Conservation (phyloP, 106 monocot genomes). For the Dactylorhiza incarnata region DNA sequence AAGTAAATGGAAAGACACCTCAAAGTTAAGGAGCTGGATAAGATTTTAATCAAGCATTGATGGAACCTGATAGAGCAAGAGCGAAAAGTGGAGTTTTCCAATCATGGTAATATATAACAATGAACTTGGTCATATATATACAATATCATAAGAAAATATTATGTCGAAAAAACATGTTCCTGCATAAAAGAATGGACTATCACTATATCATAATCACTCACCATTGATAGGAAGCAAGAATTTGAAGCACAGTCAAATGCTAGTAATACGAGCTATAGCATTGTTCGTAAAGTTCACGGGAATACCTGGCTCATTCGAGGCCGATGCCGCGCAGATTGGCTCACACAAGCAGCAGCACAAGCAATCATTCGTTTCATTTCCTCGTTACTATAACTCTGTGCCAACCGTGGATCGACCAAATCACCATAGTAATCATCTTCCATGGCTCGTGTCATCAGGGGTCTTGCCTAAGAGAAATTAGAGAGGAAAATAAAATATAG, state of each 20-base stretch:
- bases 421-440: constrained; percentile 19
- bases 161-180: too few relatives aligned
- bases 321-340: constrained; percentile 25
- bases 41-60: neutral
- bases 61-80: too few relatives aligned
- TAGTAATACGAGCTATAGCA: neutral
- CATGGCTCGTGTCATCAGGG: constrained; percentile 16
- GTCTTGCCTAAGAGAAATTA: constrained; percentile 24
- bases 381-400: constrained; percentile 15
- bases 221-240: too few relatives aligned
- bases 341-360: constrained; percentile 35
- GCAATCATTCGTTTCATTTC: constrained; percentile 28
- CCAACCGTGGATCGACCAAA: constrained; percentile 22
- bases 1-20: neutral
- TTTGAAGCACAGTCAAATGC: too few relatives aligned
- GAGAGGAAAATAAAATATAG: neutral
- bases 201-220: too few relatives aligned
- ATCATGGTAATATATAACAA: too few relatives aligned
- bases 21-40: neutral
- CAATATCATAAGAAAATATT: too few relatives aligned
- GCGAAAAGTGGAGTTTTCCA: too few relatives aligned
- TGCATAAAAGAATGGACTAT: too few relatives aligned
- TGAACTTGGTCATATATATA: too few relatives aligned
- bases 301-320: constrained; percentile 34
- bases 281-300: neutral